Evolutionary conservation across 192 early-diverging fungal species (phyloP).

Genomic region (Coemansia sp.): DNA sequence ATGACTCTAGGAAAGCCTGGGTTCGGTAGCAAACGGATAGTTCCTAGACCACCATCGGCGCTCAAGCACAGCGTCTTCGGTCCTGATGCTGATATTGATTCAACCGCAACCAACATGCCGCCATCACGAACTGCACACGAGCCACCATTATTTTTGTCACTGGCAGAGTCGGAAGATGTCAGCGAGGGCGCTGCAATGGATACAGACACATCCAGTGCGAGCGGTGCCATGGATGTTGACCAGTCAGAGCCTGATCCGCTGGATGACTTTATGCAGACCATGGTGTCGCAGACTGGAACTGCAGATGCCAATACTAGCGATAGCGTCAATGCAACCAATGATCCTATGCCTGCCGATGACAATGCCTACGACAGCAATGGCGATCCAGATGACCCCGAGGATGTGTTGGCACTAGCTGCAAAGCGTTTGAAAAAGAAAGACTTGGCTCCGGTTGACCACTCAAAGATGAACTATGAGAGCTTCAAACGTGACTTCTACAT

Average conservation of each 20-base stretch:
- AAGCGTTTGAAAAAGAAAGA: slow-evolving; percentile 92
- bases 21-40: slow-evolving; percentile 45
- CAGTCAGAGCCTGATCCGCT: slow-evolving; percentile 64
- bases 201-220: slow-evolving; percentile 3
- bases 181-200: neutral
- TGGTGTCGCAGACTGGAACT: slow-evolving; percentile 68
- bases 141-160: neutral
- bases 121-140: neutral
- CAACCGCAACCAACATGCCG: neutral
- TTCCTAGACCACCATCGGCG: slow-evolving; percentile 44
- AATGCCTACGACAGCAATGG: slow-evolving; percentile 57
- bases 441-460: slow-evolving; percentile 81
- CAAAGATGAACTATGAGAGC: slow-evolving; percentile 76
- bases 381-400: slow-evolving; percentile 57
- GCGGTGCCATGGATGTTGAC: slow-evolving; percentile 43
- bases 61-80: slow-evolving; percentile 34
- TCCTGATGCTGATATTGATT: slow-evolving; percentile 15
- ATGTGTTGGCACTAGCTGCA: slow-evolving; percentile 74
- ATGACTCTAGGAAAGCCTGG: slow-evolving; percentile 23
- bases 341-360: slow-evolving; percentile 43
- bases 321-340: neutral
- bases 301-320: slow-evolving; percentile 31
- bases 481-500: slow-evolving; percentile 95
- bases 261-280: slow-evolving; percentile 88
- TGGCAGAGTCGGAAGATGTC: neutral